A percentile compares a stretch with the other conserved stretches of the same genome.
These are phyloP conservation scores for Bryoglossum gracile DNA, from an alignment of 495 filamentous ascomycete genomes.

Conservation along the genomic window DNA sequence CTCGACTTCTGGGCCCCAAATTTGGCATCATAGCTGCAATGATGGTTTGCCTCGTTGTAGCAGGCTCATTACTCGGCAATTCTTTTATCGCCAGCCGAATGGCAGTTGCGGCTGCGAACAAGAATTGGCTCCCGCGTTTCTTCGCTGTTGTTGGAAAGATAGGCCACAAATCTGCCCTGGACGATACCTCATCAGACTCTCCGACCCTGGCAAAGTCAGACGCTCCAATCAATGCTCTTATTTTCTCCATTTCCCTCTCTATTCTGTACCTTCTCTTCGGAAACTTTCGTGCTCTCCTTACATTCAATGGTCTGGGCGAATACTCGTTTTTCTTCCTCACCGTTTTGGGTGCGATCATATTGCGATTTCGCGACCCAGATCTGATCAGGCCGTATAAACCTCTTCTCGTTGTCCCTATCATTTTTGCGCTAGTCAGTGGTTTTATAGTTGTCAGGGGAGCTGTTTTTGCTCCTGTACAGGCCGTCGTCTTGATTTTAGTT, in stretches of 20 bases:
- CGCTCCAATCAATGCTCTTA: conserved; percentile 44
- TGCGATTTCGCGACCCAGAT: conserved; percentile 41
- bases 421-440: conserved; percentile 44
- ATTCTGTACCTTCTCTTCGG: conserved; percentile 48
- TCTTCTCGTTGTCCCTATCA: conserved; percentile 34
- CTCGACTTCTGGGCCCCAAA: conserved; percentile 38
- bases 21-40: conserved; percentile 41
- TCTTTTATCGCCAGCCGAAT: conserved; percentile 50
- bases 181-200: background rate
- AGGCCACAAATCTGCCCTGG: background rate
- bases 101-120: conserved; percentile 47
- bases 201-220: conserved; percentile 26
- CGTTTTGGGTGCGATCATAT: conserved; percentile 42
- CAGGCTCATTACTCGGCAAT: conserved; percentile 48
- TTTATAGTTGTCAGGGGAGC: conserved; percentile 48
- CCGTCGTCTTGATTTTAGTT: conserved; percentile 36
- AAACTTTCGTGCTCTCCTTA: conserved; percentile 48
- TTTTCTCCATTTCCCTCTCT: conserved; percentile 40
- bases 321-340: conserved; percentile 54
- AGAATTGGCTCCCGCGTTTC: conserved; percentile 40
- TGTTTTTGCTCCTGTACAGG: conserved; percentile 43
- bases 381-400: conserved; percentile 43
- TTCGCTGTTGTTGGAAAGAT: conserved; percentile 24
- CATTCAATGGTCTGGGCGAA: conserved; percentile 49
- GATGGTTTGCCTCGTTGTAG: conserved; percentile 45